Conservation (phyloP, 768 basidiomycete genomes). For the Suillus subalutaceus region DNA sequence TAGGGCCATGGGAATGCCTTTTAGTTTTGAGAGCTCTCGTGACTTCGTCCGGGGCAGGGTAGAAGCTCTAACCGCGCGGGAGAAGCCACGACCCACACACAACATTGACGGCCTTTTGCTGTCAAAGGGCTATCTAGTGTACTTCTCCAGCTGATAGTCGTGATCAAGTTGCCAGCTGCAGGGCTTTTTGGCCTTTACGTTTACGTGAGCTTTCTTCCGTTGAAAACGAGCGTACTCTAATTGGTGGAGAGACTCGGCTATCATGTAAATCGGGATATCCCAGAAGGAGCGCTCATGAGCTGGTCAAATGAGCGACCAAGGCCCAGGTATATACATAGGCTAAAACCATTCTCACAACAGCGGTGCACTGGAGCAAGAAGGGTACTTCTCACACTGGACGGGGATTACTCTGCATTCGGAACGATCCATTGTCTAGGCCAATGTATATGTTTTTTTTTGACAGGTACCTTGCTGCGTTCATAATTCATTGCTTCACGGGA, state of each 20-base stretch:
- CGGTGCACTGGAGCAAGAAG: slow-evolving; percentile 2
- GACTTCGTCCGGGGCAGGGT: slow-evolving; percentile 8
- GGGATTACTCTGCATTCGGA: slow-evolving; percentile 19
- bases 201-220: background rate
- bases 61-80: slow-evolving; percentile 7
- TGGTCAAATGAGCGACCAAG: background rate
- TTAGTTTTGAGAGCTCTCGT: background rate
- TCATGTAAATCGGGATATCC: background rate
- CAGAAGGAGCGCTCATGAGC: background rate
- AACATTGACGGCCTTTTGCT: slow-evolving; percentile 16
- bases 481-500: background rate
- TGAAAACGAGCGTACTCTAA: background rate
- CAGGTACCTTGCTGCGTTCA: slow-evolving; percentile 10
- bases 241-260: slow-evolving; percentile 4
- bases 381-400: slow-evolving; percentile 30
- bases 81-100: slow-evolving; percentile 9
- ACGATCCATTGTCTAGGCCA: slow-evolving; percentile 4
- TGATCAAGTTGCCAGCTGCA: slow-evolving; percentile 7
- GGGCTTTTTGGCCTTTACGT: background rate
- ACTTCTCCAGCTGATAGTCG: slow-evolving; percentile 6
- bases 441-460: too few relatives aligned
- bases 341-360: slow-evolving; percentile 14
- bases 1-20: slow-evolving; percentile 6
- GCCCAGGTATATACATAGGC: background rate
- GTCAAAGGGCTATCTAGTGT: slow-evolving; percentile 14